These are phyloP conservation scores for Ophiorrhiza pumila DNA, from an alignment of 257 asterid species.

Conservation along the genomic window DNA sequence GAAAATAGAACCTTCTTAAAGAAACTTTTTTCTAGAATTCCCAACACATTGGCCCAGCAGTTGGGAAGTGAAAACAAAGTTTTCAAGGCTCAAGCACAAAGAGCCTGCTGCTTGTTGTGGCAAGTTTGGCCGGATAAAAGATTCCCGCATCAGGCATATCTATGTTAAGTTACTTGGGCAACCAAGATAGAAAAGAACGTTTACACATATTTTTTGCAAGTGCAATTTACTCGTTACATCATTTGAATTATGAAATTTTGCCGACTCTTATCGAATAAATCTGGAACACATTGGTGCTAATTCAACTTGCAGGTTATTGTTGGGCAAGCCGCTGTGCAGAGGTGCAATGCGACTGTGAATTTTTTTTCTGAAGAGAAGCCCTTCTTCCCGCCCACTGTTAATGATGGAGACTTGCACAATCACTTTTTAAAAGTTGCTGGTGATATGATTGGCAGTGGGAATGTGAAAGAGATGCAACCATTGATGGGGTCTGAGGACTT, in stretches of 20 bases:
- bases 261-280: background rate
- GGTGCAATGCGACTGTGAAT: constrained; percentile 77
- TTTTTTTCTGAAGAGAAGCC: constrained; percentile 39
- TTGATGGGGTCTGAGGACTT: constrained; percentile 91
- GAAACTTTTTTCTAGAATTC: background rate
- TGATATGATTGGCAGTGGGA: constrained; percentile 52
- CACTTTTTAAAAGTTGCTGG: constrained; percentile 55
- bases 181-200: background rate
- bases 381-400: constrained; percentile 78
- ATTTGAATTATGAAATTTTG: background rate
- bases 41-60: background rate
- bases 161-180: background rate
- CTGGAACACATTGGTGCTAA: constrained; percentile 5
- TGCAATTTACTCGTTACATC: background rate
- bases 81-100: background rate
- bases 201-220: background rate
- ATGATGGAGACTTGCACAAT: constrained; percentile 50
- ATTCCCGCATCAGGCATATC: background rate
- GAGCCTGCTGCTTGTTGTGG: background rate
- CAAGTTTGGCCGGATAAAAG: background rate
- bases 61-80: background rate
- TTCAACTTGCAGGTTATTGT: constrained; percentile 52
- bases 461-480: constrained; percentile 54
- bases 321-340: constrained; percentile 82
- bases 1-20: background rate